These are phyloP conservation scores for Cryptococcus sp. DNA, from an alignment of 1,284 basidiomycete genomes.

Conservation along the genomic window DNA sequence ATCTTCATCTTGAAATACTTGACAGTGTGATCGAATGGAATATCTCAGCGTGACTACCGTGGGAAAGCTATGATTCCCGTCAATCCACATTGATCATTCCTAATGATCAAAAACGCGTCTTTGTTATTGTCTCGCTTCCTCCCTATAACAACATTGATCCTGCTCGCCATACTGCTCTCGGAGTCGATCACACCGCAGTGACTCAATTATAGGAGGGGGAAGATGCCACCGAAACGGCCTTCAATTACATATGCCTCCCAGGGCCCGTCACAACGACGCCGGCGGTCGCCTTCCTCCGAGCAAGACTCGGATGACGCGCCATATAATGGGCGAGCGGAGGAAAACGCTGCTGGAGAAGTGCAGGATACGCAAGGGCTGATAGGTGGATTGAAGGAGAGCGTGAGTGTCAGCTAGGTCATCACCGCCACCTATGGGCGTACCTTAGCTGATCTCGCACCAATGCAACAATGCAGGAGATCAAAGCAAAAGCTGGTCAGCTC, in stretches of 20 bases:
- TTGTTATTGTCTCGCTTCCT: not conserved
- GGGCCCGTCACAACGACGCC: constrained; percentile 9
- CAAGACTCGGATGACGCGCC: constrained; percentile 11
- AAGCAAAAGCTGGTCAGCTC: constrained; percentile 34
- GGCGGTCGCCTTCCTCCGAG: constrained; percentile 5
- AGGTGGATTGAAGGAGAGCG: constrained; percentile 18
- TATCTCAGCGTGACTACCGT: not conserved
- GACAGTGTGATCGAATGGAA: too few species aligned
- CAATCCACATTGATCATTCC: not conserved
- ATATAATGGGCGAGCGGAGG: constrained; percentile 13
- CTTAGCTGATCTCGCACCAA: not conserved
- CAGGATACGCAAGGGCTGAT: constrained; percentile 8
- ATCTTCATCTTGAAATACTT: too few species aligned
- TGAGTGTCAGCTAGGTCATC: constrained; percentile 8
- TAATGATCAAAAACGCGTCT: constrained; percentile 1
- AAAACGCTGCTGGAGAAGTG: not conserved
- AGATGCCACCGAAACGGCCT: constrained; percentile 12
- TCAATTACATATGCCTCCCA: constrained; percentile 10
- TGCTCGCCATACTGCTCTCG: constrained; percentile 14
- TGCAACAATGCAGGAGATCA: constrained; percentile 30
- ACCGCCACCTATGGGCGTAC: too few species aligned
- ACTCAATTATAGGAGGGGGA: too few species aligned
- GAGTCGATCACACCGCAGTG: not conserved
- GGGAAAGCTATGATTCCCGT: not conserved
- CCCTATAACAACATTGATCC: constrained; percentile 1